A percentile compares a stretch with the other conserved stretches of the same genome.
These are phyloP conservation scores for Grifola frondosa DNA, from an alignment of 1,284 basidiomycete genomes.

Conservation along the genomic window DNA sequence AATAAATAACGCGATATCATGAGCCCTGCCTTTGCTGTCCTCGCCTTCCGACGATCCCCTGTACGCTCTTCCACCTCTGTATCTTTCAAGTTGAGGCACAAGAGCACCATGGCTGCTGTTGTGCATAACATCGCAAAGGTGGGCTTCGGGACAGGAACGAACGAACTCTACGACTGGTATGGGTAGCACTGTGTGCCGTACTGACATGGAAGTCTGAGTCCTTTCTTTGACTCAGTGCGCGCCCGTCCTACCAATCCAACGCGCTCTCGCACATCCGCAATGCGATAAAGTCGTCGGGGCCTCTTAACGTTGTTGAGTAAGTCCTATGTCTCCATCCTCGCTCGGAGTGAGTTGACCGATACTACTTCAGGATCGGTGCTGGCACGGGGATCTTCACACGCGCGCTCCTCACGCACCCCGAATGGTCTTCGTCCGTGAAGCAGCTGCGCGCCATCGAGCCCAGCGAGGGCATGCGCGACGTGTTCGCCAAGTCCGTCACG, in stretches of 20 bases:
- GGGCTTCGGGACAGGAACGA: conserved; percentile 71
- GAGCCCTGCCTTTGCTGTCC: no score
- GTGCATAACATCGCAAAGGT: conserved; percentile 57
- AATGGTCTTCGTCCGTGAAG: conserved; percentile 49
- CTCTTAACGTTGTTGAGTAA: conserved; percentile 69
- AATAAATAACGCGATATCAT: no score
- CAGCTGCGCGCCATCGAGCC: conserved; percentile 69
- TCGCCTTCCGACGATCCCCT: no score
- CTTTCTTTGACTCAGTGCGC: conserved; percentile 41
- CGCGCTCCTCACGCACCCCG: conserved; percentile 62
- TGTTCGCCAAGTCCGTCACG: conserved; percentile 50
- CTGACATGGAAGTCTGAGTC: conserved; percentile 9
- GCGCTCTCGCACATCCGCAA: conserved; percentile 57
- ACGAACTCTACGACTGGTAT: conserved; percentile 73
- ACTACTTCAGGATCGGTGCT: conserved; percentile 57
- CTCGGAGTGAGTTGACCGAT: background rate
- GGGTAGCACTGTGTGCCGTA: conserved; percentile 5
- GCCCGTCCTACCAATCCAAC: conserved; percentile 68
- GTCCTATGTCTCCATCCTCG: conserved; percentile 23
- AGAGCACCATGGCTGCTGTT: conserved; percentile 16
- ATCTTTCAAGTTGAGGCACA: no score
- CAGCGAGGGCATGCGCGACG: conserved; percentile 68
- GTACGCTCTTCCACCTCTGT: no score
- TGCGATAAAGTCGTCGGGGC: conserved; percentile 36
- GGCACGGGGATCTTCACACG: conserved; percentile 83